Percentiles rank a stretch among this genome's conserved stretches.
These are phyloP conservation scores for Euptelea pleiosperma DNA, from an alignment of 164 flowering plant species.

Conservation along the genomic window DNA sequence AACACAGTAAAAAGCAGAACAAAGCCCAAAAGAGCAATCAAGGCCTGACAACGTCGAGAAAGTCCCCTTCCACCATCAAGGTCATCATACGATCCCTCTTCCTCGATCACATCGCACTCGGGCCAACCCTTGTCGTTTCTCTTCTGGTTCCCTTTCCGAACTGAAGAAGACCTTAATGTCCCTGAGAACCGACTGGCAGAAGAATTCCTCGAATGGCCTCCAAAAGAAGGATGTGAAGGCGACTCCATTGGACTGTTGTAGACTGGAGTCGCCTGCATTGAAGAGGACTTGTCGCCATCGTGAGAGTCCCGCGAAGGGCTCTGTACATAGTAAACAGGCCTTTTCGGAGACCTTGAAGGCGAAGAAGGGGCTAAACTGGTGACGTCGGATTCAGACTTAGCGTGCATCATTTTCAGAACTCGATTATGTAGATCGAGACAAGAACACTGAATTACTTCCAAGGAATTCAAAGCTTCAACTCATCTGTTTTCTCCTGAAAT, in stretches of 20 bases:
- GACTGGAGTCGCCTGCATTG: conserved; percentile 83
- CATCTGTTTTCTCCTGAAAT: too few species aligned
- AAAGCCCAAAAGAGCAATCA: conserved; percentile 37
- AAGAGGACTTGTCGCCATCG: conserved; percentile 91
- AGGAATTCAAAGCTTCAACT: too few species aligned
- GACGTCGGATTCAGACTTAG: conserved; percentile 88
- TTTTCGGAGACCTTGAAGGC: conserved; percentile 85
- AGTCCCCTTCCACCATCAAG: conserved; percentile 34
- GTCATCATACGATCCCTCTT: conserved; percentile 79
- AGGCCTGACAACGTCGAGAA: conserved; percentile 34
- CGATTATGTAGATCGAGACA: too few species aligned
- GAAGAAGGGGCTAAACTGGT: conserved; percentile 93
- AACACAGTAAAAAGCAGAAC: conserved; percentile 39
- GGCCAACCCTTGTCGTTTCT: conserved; percentile 98
- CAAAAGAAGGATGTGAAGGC: conserved; percentile 88
- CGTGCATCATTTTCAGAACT: conserved; percentile 51
- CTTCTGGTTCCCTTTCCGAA: conserved; percentile 56
- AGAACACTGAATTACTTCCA: too few species aligned
- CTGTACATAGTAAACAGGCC: conserved; percentile 81
- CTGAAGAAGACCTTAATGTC: conserved; percentile 76
- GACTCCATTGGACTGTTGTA: conserved; percentile 89
- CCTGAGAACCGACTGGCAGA: conserved; percentile 93
- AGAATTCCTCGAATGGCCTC: conserved; percentile 86
- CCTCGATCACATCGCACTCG: conserved; percentile 78
- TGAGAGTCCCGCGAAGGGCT: conserved; percentile 97